A percentile compares a stretch with the other conserved stretches of the same genome.
Conservation (phyloP, 164 flowering plant species). For the Aristolochia californica region DNA sequence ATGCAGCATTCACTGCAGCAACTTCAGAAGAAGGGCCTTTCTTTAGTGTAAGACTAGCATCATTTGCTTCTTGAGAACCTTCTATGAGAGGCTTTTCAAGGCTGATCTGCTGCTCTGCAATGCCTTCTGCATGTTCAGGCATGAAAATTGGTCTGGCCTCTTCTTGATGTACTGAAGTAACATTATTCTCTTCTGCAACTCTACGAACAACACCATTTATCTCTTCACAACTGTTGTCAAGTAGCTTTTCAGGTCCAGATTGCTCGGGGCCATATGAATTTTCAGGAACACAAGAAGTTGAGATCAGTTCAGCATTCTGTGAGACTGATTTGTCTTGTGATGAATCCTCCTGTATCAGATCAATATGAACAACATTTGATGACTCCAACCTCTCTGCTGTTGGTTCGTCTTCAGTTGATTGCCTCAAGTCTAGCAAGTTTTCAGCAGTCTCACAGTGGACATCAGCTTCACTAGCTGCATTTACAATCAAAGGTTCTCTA, state of each 20-base stretch:
- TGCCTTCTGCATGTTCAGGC: not conserved
- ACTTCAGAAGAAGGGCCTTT: constrained; percentile 3
- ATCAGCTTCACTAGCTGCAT: too few species aligned
- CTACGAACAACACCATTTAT: not conserved
- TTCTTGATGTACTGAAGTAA: not conserved
- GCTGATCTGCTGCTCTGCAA: not conserved
- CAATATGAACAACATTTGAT: constrained; percentile 3
- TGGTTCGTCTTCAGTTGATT: too few species aligned
- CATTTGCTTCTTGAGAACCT: not conserved
- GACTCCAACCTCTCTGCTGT: too few species aligned
- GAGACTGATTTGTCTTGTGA: not conserved
- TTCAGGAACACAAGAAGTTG: not conserved
- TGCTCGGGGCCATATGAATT: not conserved
- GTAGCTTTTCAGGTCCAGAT: not conserved
- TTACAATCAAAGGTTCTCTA: too few species aligned
- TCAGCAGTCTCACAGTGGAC: not conserved
- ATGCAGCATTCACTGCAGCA: not conserved
- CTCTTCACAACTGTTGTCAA: not conserved
- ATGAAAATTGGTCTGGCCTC: not conserved
- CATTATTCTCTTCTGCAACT: not conserved
- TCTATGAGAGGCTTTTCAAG: not conserved
- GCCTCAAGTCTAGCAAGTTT: not conserved
- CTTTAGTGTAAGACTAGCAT: constrained; percentile 1
- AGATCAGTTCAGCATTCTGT: not conserved
- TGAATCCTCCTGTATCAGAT: constrained; percentile 3